Evolutionary conservation across 2,329 filamentous ascomycete species (phyloP).

Genomic region (Nothophaeocryptopus gaeumannii): DNA sequence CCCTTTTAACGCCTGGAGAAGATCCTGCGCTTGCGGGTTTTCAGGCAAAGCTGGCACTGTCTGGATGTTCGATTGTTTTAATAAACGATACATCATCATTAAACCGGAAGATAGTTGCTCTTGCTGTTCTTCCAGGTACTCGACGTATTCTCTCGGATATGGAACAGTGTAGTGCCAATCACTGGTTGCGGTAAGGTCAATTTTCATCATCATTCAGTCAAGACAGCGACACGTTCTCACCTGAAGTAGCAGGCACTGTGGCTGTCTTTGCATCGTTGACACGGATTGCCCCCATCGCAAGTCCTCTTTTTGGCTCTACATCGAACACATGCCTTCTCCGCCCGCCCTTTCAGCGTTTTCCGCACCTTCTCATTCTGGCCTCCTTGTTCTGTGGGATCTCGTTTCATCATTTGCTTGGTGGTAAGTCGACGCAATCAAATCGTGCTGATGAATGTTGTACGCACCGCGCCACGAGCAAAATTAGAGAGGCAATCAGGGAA

Average conservation of each 20-base stretch:
- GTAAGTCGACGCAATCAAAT: background rate
- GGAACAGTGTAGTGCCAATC: conserved; percentile 25
- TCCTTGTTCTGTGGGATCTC: conserved; percentile 13
- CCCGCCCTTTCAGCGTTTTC: conserved; percentile 18
- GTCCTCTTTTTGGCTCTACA: conserved; percentile 26
- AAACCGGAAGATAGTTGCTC: conserved; percentile 21
- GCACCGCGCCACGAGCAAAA: background rate
- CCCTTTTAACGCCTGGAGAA: conserved; percentile 16
- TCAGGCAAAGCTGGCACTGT: conserved; percentile 20
- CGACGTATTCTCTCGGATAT: conserved; percentile 24
- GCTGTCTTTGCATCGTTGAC: conserved; percentile 21
- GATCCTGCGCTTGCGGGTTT: conserved; percentile 20
- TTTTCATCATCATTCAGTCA: background rate
- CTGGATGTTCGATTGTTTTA: conserved; percentile 23
- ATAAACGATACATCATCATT: conserved; percentile 19
- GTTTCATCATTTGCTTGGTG: conserved; percentile 13
- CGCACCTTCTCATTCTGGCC: conserved; percentile 22
- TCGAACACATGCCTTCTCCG: conserved; percentile 24
- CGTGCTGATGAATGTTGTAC: background rate
- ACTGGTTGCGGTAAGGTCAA: conserved; percentile 4
- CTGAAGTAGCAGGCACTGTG: conserved; percentile 26
- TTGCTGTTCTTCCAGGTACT: conserved; percentile 24
- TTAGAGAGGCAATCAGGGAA: background rate
- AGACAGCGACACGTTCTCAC: conserved; percentile 5
- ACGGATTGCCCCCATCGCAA: conserved; percentile 22